phyloP scores from a whole-genome alignment of 441 rosid genomes.

The Bruguiera hainesii region DNA sequence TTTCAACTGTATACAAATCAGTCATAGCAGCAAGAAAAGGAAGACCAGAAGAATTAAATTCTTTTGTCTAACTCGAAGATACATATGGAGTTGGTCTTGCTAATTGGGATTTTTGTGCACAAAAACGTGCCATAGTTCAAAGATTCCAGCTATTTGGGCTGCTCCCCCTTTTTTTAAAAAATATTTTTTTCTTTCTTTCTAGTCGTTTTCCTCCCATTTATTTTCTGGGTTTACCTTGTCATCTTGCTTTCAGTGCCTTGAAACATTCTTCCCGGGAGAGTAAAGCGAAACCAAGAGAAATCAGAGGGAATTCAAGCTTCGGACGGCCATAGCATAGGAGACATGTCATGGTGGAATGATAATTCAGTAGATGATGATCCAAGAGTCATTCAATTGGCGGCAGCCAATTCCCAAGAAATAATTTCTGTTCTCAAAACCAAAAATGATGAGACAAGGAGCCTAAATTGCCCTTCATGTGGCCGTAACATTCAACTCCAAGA shows the following conservation, averaged over 20 bases:
- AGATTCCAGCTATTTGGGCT: slow-evolving; percentile 17
- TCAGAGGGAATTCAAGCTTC: slow-evolving; percentile 19
- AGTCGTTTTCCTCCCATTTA: background rate
- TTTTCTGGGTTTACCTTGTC: background rate
- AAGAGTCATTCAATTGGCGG: slow-evolving; percentile 30
- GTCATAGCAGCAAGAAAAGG: slow-evolving; percentile 16
- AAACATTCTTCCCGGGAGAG: background rate
- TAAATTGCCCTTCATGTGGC: slow-evolving; percentile 86
- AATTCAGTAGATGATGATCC: slow-evolving; percentile 37
- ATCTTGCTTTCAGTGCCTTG: slow-evolving; percentile 3
- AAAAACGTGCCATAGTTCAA: slow-evolving; percentile 29
- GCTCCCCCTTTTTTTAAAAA: background rate
- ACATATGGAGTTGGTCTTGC: slow-evolving; percentile 22
- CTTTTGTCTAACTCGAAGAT: slow-evolving; percentile 23
- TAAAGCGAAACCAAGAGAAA: slow-evolving; percentile 4
- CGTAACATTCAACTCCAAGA: slow-evolving; percentile 47
- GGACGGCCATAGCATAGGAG: slow-evolving; percentile 30
- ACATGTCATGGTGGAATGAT: slow-evolving; percentile 66
- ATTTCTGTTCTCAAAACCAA: slow-evolving; percentile 13
- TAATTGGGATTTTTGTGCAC: slow-evolving; percentile 1
- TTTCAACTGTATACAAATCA: slow-evolving; percentile 3
- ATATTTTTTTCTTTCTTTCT: background rate
- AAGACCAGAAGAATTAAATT: slow-evolving; percentile 30
- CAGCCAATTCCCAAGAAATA: slow-evolving; percentile 13
- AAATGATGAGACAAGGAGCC: slow-evolving; percentile 21